Evolutionary conservation across 2,329 filamentous ascomycete genomes (phyloP).

Genomic region (Sphaerulina musiva): DNA sequence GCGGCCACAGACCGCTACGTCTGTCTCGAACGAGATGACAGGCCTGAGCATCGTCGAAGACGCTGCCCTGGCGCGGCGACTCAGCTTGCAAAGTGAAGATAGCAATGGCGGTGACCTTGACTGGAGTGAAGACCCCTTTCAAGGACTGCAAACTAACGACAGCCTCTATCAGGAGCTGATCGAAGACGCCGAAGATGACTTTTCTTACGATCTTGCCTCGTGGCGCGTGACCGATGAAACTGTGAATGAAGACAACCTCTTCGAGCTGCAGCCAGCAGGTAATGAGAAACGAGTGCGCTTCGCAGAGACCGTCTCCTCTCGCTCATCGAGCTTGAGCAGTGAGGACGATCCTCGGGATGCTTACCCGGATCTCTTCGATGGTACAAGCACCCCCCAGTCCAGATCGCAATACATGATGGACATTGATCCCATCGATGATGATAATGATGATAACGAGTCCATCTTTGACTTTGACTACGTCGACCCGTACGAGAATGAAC

Average conservation of each 20-base stretch:
- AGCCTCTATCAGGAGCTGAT: slow-evolving; percentile 25
- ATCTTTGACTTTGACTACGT: slow-evolving; percentile 33
- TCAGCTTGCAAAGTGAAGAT: slow-evolving; percentile 23
- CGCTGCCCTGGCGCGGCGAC: slow-evolving; percentile 20
- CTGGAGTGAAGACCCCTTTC: slow-evolving; percentile 30
- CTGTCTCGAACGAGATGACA: slow-evolving; percentile 24
- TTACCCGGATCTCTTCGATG: slow-evolving; percentile 35
- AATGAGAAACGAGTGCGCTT: slow-evolving; percentile 34
- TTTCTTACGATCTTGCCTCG: slow-evolving; percentile 19
- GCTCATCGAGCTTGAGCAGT: slow-evolving; percentile 30
- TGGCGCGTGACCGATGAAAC: slow-evolving; percentile 23
- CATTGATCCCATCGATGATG: slow-evolving; percentile 21
- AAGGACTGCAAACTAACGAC: slow-evolving; percentile 23
- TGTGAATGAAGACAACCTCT: slow-evolving; percentile 12
- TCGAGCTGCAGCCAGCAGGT: slow-evolving; percentile 21
- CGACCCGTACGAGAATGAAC: slow-evolving; percentile 30
- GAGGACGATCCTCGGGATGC: slow-evolving; percentile 29
- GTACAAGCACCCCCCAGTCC: slow-evolving; percentile 18
- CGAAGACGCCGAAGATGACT: slow-evolving; percentile 26
- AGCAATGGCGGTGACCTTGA: slow-evolving; percentile 20
- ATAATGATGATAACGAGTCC: slow-evolving; percentile 27
- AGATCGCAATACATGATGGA: slow-evolving; percentile 17
- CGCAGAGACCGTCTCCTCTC: slow-evolving; percentile 28
- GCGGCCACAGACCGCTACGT: slow-evolving; percentile 16
- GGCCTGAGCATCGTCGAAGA: slow-evolving; percentile 14